Conservation (phyloP, 371 early-diverging fungal genomes). For the Syncephalastrum contaminatum region DNA sequence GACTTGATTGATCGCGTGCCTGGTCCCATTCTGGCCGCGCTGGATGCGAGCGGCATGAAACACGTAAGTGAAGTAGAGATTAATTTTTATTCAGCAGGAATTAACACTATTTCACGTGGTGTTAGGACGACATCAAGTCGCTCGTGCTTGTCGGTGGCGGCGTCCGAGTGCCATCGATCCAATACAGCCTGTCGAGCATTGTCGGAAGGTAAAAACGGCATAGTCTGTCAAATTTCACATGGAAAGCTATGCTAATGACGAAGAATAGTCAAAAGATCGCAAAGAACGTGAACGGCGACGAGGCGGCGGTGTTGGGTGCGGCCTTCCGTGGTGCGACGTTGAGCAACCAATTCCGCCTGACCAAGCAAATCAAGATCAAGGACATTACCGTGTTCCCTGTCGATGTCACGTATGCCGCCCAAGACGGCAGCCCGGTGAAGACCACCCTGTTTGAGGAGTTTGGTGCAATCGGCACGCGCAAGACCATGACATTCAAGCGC, state of each 20-base stretch:
- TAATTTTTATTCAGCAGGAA: background rate
- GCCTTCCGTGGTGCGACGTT: slow-evolving; percentile 87
- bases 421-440: slow-evolving; percentile 19
- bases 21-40: slow-evolving; percentile 70
- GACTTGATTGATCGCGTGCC: slow-evolving; percentile 75
- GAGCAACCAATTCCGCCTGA: slow-evolving; percentile 85
- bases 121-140: slow-evolving; percentile 69
- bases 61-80: slow-evolving; percentile 43
- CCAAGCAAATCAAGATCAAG: slow-evolving; percentile 79
- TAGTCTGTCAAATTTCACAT: background rate
- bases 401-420: slow-evolving; percentile 45
- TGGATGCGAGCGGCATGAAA: slow-evolving; percentile 66
- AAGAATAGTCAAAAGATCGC: slow-evolving; percentile 75
- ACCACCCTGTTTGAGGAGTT: slow-evolving; percentile 67
- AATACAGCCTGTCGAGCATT: slow-evolving; percentile 61
- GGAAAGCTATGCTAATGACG: no score
- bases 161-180: slow-evolving; percentile 86
- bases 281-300: slow-evolving; percentile 93
- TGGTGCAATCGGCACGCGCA: slow-evolving; percentile 72
- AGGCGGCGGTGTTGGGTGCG: slow-evolving; percentile 94
- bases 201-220: slow-evolving; percentile 65
- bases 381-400: slow-evolving; percentile 80
- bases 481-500: slow-evolving; percentile 83
- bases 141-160: slow-evolving; percentile 95
- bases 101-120: background rate